These are phyloP conservation scores for Hypholoma sublateritium DNA, from an alignment of 768 basidiomycete species.

Conservation along the genomic window DNA sequence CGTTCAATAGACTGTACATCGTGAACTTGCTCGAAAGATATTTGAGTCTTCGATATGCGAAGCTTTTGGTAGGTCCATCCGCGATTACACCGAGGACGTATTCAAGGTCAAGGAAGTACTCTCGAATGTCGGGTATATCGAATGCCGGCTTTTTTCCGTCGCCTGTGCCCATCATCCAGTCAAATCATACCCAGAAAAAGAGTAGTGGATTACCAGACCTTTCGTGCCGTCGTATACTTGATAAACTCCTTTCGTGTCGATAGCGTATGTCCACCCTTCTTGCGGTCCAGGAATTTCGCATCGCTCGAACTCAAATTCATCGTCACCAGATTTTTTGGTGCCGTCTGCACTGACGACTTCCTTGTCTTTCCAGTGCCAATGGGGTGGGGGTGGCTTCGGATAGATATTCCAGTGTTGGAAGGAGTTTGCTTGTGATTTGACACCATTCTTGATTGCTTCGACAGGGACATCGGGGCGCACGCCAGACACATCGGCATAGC, in stretches of 20 bases:
- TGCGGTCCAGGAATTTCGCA: slow-evolving; percentile 72
- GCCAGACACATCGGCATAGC: slow-evolving; percentile 62
- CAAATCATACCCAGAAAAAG: neutral
- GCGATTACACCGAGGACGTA: slow-evolving; percentile 88
- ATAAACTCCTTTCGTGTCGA: slow-evolving; percentile 90
- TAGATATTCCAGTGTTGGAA: slow-evolving; percentile 83
- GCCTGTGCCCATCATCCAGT: neutral
- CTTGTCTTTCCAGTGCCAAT: slow-evolving; percentile 85
- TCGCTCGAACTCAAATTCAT: slow-evolving; percentile 69
- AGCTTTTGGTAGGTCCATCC: slow-evolving; percentile 94
- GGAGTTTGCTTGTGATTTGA: slow-evolving; percentile 13
- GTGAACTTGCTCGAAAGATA: slow-evolving; percentile 93
- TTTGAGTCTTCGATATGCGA: slow-evolving; percentile 88
- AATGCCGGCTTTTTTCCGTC: slow-evolving; percentile 59
- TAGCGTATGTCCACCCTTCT: slow-evolving; percentile 56
- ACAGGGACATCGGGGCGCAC: slow-evolving; percentile 53
- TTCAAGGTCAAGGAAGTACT: slow-evolving; percentile 96
- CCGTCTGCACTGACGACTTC: slow-evolving; percentile 44
- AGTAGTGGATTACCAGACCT: slow-evolving; percentile 22
- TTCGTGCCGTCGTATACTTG: slow-evolving; percentile 66
- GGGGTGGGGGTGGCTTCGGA: slow-evolving; percentile 90
- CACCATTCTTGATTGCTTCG: slow-evolving; percentile 5
- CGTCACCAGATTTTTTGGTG: slow-evolving; percentile 22
- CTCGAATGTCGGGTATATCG: slow-evolving; percentile 81
- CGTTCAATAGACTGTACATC: slow-evolving; percentile 90